Percentiles rank a stretch among this genome's conserved stretches.
phyloP scores from a whole-genome alignment of 2,329 filamentous ascomycete species.

The Ceratocystis diversiconidia region DNA sequence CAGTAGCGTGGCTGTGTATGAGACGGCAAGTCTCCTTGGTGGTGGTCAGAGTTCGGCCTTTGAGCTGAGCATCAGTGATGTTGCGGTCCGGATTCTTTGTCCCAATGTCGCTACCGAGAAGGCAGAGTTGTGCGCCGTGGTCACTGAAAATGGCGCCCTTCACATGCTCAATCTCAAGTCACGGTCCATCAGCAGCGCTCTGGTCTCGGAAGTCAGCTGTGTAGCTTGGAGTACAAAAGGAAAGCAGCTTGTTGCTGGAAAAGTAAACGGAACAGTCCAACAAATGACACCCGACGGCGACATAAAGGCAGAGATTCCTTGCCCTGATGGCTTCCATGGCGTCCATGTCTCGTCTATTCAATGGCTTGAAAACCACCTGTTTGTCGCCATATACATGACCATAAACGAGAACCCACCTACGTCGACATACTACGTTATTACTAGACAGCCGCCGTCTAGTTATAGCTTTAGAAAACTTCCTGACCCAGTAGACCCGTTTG shows the following conservation, averaged over 20 bases:
- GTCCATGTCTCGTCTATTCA: slow-evolving; percentile 63
- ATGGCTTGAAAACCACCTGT: slow-evolving; percentile 82
- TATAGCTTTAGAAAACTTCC: slow-evolving; percentile 62
- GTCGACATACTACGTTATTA: slow-evolving; percentile 69
- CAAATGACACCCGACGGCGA: slow-evolving; percentile 76
- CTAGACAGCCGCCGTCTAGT: slow-evolving; percentile 41
- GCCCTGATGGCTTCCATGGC: slow-evolving; percentile 52
- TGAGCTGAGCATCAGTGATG: slow-evolving; percentile 62
- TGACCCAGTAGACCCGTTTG: slow-evolving; percentile 62
- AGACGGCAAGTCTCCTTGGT: slow-evolving; percentile 52
- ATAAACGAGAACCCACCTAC: slow-evolving; percentile 42
- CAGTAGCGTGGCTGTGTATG: slow-evolving; percentile 72
- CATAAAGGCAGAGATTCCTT: slow-evolving; percentile 63
- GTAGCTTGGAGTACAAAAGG: slow-evolving; percentile 85
- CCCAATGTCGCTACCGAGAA: slow-evolving; percentile 68
- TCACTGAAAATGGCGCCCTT: slow-evolving; percentile 68
- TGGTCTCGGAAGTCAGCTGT: slow-evolving; percentile 66
- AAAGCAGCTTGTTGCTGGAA: slow-evolving; percentile 80
- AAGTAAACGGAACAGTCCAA: slow-evolving; percentile 62
- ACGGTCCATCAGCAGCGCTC: slow-evolving; percentile 43
- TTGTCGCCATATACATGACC: slow-evolving; percentile 66
- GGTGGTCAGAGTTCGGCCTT: slow-evolving; percentile 54
- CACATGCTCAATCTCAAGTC: slow-evolving; percentile 69
- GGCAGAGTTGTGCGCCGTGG: slow-evolving; percentile 62
- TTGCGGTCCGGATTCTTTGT: slow-evolving; percentile 56